Evolutionary conservation across 2,329 filamentous ascomycete genomes (phyloP), one percentile per base, ranked within the genome.

Genomic region (Pseudocercospora vitis): DNA sequence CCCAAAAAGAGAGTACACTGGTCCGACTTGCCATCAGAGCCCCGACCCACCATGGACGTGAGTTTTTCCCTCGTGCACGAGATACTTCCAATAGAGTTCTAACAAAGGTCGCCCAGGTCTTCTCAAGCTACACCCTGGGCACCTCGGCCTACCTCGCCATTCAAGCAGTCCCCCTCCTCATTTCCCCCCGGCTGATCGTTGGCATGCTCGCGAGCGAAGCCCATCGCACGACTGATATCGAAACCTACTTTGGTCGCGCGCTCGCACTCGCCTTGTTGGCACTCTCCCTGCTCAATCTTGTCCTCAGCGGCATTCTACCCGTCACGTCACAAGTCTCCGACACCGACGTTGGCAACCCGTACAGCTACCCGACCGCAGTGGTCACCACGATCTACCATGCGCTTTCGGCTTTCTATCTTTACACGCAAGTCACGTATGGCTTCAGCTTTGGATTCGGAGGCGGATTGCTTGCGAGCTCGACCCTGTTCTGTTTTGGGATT

Each of bases 241-340:
- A 91, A 70, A 73, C 81, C 52, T 92, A 92, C 77, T 85, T 91
- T 69, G 83, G 83, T 48, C 86, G 88, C 35, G 82, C 80, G 23
- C 78, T 90, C 1, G 88, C 86, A 58, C 75, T 91, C 52, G 75
- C 83, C 24, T 78, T 90, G 39, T 74, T 91, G 18, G 74, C 83
- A 7, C 73, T 92, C 23, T 84, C 83, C 26, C 66, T 84, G 5
- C 71, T 87, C 9, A 78, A 80, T n/a, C 72, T 91, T 31, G 76
- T 89, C 29, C 78, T 91, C 24, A 87, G 87, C 0, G 89, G 88
- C 42, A 79, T 81, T 2, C 76, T 92, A 4, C 88, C 88, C 0
- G 71, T 91, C 9, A 7, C 45, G 44, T 23, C 56, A 48, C 23
- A 50, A 37, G 31, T 45, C 7, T 2, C 42, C 14, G 42, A 35